These are phyloP conservation scores for Apophysomyces trapeziformis DNA, from an alignment of 371 early-diverging fungal genomes.

Conservation along the genomic window DNA sequence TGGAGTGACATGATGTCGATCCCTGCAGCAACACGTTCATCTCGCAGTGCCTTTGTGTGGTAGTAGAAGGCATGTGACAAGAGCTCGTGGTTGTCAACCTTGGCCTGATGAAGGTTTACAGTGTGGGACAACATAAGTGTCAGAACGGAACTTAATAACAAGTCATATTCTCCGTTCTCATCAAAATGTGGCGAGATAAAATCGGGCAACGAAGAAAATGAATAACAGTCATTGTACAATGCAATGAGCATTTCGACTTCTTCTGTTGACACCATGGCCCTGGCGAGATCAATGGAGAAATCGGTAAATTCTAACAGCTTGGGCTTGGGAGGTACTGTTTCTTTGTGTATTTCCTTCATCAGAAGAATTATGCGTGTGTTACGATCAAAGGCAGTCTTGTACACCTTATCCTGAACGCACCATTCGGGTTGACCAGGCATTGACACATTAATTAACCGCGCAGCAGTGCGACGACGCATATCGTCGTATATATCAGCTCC, in stretches of 20 bases:
- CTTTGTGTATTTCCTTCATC: constrained; percentile 17
- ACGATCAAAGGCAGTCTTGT: constrained; percentile 19
- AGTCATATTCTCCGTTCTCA: constrained; percentile 24
- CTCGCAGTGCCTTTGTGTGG: constrained; percentile 21
- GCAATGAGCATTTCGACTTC: constrained; percentile 33
- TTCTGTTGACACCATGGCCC: constrained; percentile 30
- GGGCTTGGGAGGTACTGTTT: constrained; percentile 23
- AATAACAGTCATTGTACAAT: constrained; percentile 32
- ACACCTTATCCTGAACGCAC: constrained; percentile 25
- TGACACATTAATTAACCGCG: constrained; percentile 21
- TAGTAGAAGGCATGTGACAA: constrained; percentile 28
- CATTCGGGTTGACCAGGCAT: constrained; percentile 21
- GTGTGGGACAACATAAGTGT: constrained; percentile 28
- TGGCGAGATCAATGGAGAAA: constrained; percentile 25
- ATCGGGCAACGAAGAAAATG: constrained; percentile 30
- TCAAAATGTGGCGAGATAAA: constrained; percentile 30
- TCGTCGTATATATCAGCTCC: constrained; percentile 25
- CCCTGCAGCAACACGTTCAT: constrained; percentile 16
- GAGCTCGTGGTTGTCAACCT: constrained; percentile 25
- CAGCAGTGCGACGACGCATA: constrained; percentile 27
- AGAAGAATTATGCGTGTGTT: constrained; percentile 21
- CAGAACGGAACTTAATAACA: constrained; percentile 26
- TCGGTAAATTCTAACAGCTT: constrained; percentile 12
- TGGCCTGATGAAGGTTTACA: constrained; percentile 29
- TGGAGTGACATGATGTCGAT: constrained; percentile 30